A percentile compares a stretch with the other conserved stretches of the same genome.
Conservation (phyloP, 768 basidiomycete species). For the Pulveroboletus sp. region DNA sequence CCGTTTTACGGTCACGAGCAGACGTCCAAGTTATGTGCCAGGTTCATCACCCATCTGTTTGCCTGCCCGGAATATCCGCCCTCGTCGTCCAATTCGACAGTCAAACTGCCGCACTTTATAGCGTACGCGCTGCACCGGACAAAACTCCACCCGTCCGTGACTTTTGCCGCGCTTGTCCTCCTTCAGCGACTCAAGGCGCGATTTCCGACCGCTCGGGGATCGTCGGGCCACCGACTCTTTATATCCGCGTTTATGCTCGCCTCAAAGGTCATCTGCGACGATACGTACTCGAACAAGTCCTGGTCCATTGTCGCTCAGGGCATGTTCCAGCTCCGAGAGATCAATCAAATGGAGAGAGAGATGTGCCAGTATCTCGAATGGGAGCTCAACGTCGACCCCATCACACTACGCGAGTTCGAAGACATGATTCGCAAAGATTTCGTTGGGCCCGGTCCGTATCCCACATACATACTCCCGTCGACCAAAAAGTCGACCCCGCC, state of each 20-base stretch:
- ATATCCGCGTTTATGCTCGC: constrained; percentile 76
- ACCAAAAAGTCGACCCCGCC: constrained; percentile 57
- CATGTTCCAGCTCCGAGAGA: constrained; percentile 74
- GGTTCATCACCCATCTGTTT: constrained; percentile 84
- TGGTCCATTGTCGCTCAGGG: constrained; percentile 90
- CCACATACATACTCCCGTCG: constrained; percentile 58
- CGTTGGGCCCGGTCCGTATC: constrained; percentile 52
- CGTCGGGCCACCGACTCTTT: constrained; percentile 69
- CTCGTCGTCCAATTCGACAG: constrained; percentile 25
- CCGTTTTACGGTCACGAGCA: constrained; percentile 63
- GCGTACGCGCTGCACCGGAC: constrained; percentile 70
- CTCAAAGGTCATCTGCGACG: constrained; percentile 85
- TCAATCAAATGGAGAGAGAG: constrained; percentile 81
- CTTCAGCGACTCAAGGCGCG: constrained; percentile 66
- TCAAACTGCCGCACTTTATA: constrained; percentile 55
- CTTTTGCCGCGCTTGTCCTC: constrained; percentile 40
- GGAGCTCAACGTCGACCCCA: constrained; percentile 76
- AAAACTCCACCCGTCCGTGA: constrained; percentile 54
- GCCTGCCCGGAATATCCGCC: constrained; percentile 83
- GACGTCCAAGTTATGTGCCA: constrained; percentile 63
- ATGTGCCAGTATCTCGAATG: constrained; percentile 90
- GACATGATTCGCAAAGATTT: constrained; percentile 60
- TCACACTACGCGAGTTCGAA: constrained; percentile 61
- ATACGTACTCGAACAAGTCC: constrained; percentile 90
- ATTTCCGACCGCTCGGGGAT: constrained; percentile 74